Evolutionary conservation across 768 basidiomycete species (phyloP).

Genomic region (Tylopilus balloui): DNA sequence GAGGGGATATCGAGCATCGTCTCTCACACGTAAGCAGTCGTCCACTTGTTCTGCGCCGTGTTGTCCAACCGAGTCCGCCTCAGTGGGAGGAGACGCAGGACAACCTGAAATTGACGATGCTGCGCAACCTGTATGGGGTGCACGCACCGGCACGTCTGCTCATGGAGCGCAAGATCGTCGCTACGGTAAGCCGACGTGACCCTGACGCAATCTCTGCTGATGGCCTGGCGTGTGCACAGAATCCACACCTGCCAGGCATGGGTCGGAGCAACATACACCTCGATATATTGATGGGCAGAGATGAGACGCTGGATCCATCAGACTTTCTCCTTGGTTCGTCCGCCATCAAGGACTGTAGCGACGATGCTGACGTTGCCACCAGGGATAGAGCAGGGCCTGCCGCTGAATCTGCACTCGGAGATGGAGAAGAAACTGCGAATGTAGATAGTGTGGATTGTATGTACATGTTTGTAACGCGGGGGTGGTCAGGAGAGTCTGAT

Average conservation of each 20-base stretch:
- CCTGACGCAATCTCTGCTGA: background rate
- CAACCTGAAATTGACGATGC: slow-evolving; percentile 76
- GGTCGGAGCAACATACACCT: slow-evolving; percentile 76
- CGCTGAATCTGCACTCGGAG: slow-evolving; percentile 56
- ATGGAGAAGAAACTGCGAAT: slow-evolving; percentile 60
- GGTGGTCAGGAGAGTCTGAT: too few relatives aligned
- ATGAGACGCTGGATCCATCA: slow-evolving; percentile 71
- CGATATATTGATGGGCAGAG: slow-evolving; percentile 91
- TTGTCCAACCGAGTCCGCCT: slow-evolving; percentile 2
- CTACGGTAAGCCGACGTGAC: slow-evolving; percentile 43
- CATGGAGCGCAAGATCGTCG: slow-evolving; percentile 92
- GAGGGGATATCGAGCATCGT: slow-evolving; percentile 59
- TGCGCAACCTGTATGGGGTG: slow-evolving; percentile 80
- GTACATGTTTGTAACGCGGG: slow-evolving; percentile 29
- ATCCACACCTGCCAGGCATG: slow-evolving; percentile 60
- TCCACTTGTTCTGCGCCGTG: background rate
- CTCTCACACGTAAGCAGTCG: slow-evolving; percentile 63
- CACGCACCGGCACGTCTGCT: slow-evolving; percentile 84
- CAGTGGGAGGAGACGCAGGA: slow-evolving; percentile 96
- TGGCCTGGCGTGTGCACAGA: slow-evolving; percentile 37
- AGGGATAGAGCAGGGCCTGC: slow-evolving; percentile 52
- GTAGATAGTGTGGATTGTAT: slow-evolving; percentile 19
- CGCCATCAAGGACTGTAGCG: background rate
- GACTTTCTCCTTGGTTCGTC: slow-evolving; percentile 78
- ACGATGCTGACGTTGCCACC: slow-evolving; percentile 1